phyloP scores from a whole-genome alignment of 768 basidiomycete genomes.

The Harrya chromipes region DNA sequence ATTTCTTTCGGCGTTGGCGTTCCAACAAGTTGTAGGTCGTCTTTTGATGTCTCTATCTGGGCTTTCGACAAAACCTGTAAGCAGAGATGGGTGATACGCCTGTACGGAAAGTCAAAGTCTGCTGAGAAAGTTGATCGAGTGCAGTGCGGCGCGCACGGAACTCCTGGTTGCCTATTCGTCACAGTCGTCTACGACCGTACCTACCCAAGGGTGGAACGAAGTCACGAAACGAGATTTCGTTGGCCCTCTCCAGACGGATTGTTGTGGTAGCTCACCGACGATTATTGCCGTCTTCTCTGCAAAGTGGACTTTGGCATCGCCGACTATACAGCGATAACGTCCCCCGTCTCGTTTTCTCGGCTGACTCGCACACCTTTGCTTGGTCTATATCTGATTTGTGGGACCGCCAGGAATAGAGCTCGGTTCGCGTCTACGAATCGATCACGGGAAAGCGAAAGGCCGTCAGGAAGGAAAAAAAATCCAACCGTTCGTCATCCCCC shows the following conservation, averaged over 20 bases:
- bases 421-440: slow-evolving; percentile 6
- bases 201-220: slow-evolving; percentile 8
- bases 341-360: slow-evolving; percentile 5
- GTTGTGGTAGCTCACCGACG: slow-evolving; percentile 5
- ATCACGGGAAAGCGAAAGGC: neutral
- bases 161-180: slow-evolving; percentile 3
- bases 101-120: slow-evolving; percentile 3
- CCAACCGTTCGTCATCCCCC: slow-evolving; percentile 1
- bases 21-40: slow-evolving; percentile 1
- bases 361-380: slow-evolving; percentile 5
- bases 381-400: slow-evolving; percentile 4
- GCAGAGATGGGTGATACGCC: slow-evolving; percentile 1
- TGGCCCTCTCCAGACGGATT: neutral
- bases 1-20: slow-evolving; percentile 6
- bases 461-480: slow-evolving; percentile 6
- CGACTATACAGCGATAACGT: neutral
- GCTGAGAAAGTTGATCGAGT: neutral
- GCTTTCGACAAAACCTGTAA: neutral
- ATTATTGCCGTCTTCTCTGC: neutral
- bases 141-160: neutral
- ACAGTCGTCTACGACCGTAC: slow-evolving; percentile 1
- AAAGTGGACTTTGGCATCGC: slow-evolving; percentile 10
- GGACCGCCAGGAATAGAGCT: neutral
- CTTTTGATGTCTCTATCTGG: slow-evolving; percentile 6
- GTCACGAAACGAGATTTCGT: neutral